Evolutionary conservation across 2,329 filamentous ascomycete genomes (phyloP).

Genomic region (Colletotrichum orbiculare): DNA sequence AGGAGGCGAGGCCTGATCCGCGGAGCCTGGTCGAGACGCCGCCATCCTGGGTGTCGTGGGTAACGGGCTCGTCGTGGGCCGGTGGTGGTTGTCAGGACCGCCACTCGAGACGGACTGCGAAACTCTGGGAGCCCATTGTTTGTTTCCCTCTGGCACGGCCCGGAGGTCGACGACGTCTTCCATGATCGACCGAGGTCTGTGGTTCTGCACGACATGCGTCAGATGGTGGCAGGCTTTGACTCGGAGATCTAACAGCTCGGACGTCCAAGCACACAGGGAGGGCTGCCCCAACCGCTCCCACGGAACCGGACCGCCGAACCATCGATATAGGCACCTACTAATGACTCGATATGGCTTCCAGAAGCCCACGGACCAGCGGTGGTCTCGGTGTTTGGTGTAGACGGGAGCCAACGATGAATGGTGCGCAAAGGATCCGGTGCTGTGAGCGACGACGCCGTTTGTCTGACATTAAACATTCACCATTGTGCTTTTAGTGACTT

Average conservation of each 20-base stretch:
- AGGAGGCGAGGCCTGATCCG: background rate
- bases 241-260: conserved; percentile 13
- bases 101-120: background rate
- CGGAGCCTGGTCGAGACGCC: background rate
- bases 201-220: conserved; percentile 7
- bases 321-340: background rate
- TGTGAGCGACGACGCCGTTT: too few species aligned
- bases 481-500: too few species aligned
- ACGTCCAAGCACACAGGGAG: background rate
- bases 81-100: background rate
- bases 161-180: background rate
- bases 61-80: background rate
- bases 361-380: too few species aligned
- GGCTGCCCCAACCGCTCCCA: background rate
- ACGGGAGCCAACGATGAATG: too few species aligned
- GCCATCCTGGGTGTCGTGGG: conserved; percentile 7
- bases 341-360: background rate
- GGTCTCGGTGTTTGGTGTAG: too few species aligned
- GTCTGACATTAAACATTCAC: too few species aligned
- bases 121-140: background rate
- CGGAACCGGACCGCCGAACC: background rate
- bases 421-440: too few species aligned
- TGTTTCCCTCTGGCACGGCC: conserved; percentile 14
- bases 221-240: conserved; percentile 9
- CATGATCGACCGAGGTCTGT: conserved; percentile 7